Evolutionary conservation across 1,139 yeast species (phyloP).

Genomic region (Nakaseomyces uthaithaninus): DNA sequence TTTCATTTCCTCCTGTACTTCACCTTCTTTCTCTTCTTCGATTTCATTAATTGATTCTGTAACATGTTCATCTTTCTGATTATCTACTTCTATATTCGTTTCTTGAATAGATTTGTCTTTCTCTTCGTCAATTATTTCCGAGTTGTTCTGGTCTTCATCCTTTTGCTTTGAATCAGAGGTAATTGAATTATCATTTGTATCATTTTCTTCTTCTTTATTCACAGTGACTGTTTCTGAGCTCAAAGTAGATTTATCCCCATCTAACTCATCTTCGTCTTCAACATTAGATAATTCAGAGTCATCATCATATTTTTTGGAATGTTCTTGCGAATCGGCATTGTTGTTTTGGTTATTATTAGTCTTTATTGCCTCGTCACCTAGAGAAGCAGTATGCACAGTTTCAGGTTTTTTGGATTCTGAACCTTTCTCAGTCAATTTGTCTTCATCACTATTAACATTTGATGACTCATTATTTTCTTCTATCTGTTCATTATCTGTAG

Average conservation of each 20-base stretch:
- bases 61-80: slow-evolving; percentile 22
- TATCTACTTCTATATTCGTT: not conserved
- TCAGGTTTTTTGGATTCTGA: no score
- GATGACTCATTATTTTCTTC: no score
- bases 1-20: not conserved
- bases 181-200: no score
- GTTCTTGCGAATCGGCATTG: no score
- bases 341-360: no score
- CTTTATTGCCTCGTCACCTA: no score
- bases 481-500: not conserved
- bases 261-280: slow-evolving; percentile 1
- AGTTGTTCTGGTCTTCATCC: no score
- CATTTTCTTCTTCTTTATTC: not conserved
- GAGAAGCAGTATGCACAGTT: no score
- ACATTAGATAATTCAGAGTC: slow-evolving; percentile 1
- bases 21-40: not conserved
- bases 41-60: not conserved
- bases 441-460: no score
- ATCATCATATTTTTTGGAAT: not conserved
- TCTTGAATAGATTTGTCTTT: not conserved
- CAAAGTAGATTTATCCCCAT: not conserved
- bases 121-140: not conserved
- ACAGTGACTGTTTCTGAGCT: not conserved
- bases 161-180: no score
- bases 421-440: no score